Evolutionary conservation across 2,329 filamentous ascomycete species (phyloP), one percentile per base, ranked within the genome.

Genomic region (Diaporthe helianthi): DNA sequence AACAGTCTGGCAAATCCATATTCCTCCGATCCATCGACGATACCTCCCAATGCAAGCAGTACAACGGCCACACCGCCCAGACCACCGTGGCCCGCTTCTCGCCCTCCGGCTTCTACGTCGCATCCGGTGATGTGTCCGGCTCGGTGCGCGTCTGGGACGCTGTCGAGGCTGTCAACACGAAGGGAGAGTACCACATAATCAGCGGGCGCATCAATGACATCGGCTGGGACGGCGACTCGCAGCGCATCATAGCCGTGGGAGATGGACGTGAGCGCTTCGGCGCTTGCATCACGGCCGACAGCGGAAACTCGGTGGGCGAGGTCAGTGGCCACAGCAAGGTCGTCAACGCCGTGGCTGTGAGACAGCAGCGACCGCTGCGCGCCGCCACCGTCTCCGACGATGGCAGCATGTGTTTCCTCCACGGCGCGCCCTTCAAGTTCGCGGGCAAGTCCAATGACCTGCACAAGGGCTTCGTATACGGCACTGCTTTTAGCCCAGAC

Each of bases 141-240:
- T 86, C 89, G 53, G 93, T 99, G 51, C 89, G 93, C 73, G 92
- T 99, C 5, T 99, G 96, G 96, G 95, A 98, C 79, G 90, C 92
- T 15, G 91, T 95, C 67, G 93, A 93, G 74, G 94, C 94, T 54
- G 85, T 86, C 67, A 93, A 91, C 76, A 97, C 93, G 54, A 97
- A 97, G 80, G 93, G 94, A 74, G 95, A 98, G 80, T 98, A 97
- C 81, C 87, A 90, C 77, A 98, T 98, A 81, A 94, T 98, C 76
- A 94, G 93, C 41, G 96, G 96, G 15, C 91, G 93, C 66, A 95
- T 99, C 82, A 97, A 97, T 78, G 96, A 99, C 79, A 89, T 99
- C 73, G 95, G 94, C 1, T 99, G 96, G 94, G 96, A 98, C 76
- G 95, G 94, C 69, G 96, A 99, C 81, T 97, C 93, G 71, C 94